Conservation (phyloP, 2,329 filamentous ascomycete species). For the Leptographium radiaticola region DNA sequence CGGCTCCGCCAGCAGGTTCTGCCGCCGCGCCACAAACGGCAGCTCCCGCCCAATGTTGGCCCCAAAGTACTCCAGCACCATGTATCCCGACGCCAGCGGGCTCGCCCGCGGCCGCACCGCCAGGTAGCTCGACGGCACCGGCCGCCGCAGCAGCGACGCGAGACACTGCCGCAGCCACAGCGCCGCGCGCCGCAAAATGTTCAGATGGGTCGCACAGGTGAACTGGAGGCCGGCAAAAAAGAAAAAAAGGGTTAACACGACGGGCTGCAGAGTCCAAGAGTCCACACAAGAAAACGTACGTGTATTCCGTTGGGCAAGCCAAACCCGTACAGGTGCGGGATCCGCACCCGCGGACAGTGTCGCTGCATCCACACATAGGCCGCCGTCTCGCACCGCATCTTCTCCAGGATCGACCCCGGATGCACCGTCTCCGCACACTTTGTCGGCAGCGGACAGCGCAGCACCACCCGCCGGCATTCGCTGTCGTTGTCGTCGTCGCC, state of each 20-base stretch:
- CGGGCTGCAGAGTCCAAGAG: not conserved
- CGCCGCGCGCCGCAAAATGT: not conserved
- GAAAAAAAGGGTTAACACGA: not conserved
- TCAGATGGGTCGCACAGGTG: not conserved
- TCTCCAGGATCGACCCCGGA: slow-evolving; percentile 26
- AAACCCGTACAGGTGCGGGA: not conserved
- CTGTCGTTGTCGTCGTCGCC: too few relatives aligned
- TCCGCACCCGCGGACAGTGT: slow-evolving; percentile 14
- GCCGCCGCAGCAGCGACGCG: not conserved
- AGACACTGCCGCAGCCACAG: not conserved
- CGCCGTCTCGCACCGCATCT: slow-evolving; percentile 23
- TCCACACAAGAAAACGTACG: too few relatives aligned
- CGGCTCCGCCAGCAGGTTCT: not conserved
- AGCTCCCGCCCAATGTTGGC: not conserved
- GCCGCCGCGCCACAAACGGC: not conserved
- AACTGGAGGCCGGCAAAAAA: not conserved
- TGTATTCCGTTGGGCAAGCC: not conserved
- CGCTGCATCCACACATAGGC: slow-evolving; percentile 26
- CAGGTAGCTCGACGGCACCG: not conserved
- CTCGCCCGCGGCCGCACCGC: too few relatives aligned
- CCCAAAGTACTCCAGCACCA: too few relatives aligned
- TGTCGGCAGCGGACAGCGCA: slow-evolving; percentile 16
- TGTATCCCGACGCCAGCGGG: too few relatives aligned
- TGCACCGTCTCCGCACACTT: slow-evolving; percentile 20
- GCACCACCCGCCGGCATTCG: slow-evolving; percentile 3